These are phyloP conservation scores for Solanum hybrid DNA, from an alignment of 305 asterid genomes.

Conservation along the genomic window DNA sequence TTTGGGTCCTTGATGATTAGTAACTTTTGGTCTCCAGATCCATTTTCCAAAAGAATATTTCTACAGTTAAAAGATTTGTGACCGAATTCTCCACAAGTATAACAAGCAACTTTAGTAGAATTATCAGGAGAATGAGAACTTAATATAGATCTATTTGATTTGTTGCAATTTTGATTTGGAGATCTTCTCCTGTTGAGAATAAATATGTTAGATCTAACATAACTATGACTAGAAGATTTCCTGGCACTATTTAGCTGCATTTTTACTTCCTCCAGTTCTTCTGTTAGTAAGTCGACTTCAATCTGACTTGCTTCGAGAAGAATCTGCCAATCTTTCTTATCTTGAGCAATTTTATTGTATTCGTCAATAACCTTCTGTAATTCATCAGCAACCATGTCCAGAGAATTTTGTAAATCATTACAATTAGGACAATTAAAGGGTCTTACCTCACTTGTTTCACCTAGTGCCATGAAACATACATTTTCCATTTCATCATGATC, in stretches of 20 bases:
- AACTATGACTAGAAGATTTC: neutral
- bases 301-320: neutral
- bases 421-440: neutral
- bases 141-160: neutral
- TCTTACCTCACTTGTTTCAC: neutral
- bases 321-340: neutral
- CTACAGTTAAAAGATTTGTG: neutral
- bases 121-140: neutral
- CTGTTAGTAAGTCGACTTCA: neutral
- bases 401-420: neutral
- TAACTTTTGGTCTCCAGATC: neutral
- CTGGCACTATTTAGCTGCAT: too few species aligned
- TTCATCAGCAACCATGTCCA: neutral
- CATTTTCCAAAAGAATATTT: too few species aligned
- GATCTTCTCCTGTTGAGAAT: neutral
- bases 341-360: neutral
- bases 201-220: neutral
- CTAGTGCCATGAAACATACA: neutral
- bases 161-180: neutral
- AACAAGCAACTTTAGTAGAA: too few species aligned
- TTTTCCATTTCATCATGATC: neutral
- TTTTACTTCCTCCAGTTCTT: neutral
- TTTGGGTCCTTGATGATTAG: neutral
- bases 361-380: neutral
- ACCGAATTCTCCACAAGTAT: neutral